Evolutionary conservation across 257 asterid species (phyloP), one percentile per base, ranked within the genome.

Genomic region (Solanum peruvianum): DNA sequence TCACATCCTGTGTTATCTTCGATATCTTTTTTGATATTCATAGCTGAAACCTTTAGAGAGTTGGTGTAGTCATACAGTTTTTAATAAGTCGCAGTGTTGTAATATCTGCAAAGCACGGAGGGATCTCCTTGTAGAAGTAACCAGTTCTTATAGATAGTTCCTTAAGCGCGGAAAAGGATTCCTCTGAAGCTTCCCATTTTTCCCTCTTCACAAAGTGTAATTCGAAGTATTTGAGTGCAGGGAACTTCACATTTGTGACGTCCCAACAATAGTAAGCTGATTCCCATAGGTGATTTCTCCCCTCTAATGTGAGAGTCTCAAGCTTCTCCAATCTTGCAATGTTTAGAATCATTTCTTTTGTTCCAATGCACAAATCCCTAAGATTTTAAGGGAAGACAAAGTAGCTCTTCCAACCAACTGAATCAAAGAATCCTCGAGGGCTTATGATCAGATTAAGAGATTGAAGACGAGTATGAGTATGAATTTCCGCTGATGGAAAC

Each of bases 131-230:
- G 31, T 4, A 21, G 10, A 2, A 72, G 29, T 21, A 16, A 37
- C 20, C 10, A 3, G 0, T 0, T 37, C 4, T 20, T 39, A 73
- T 11, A 11, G 6, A 11, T 11, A 73, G 18, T 2, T 37, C 3
- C 29, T 73, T 20, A 73, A 73, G 81, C 81, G 11, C 3, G 20
- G 52, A 49, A 39, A 73, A 73, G 1, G 49, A 73, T 73, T 39
- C 20, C 18, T 37, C 81, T 21, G 81, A 73, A 75, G 56, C 56
- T 5, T 75, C 23, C 56, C 82, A 23, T 73, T 39, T 11, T 18
- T 21, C 49, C 20, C 3, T 21, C 42, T 23, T 14, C n/a, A 31
- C 2, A 21, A 0, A 0, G 4, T 1, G 0, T 73, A 73, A 21
- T 37, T 0, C n/a, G 31, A 73, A 73, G 83, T 76, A 42, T 42